A percentile compares a stretch with the other conserved stretches of the same genome.
Evolutionary conservation across 1,284 basidiomycete species (phyloP).

Genomic region (Leccinum subrobustum): DNA sequence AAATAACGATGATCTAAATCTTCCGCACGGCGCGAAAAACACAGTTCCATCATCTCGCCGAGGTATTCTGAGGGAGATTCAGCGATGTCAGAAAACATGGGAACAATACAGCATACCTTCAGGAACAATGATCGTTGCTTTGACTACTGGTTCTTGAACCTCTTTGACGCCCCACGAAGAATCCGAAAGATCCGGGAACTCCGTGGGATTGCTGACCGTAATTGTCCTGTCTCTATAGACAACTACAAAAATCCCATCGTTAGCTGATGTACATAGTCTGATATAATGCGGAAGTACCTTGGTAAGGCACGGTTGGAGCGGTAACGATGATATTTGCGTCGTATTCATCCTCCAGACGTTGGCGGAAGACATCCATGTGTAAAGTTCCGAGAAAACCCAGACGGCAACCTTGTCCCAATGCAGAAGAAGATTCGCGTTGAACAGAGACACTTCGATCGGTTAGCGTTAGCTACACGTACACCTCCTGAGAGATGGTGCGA

Average conservation of each 20-base stretch:
- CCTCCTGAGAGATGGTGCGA: slow-evolving; percentile 11
- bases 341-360: slow-evolving; percentile 96
- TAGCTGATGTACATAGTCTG: not conserved
- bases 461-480: slow-evolving; percentile 62
- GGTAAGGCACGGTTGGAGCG: slow-evolving; percentile 91
- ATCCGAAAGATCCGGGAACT: slow-evolving; percentile 84
- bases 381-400: slow-evolving; percentile 95
- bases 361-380: slow-evolving; percentile 97
- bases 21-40: slow-evolving; percentile 76
- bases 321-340: slow-evolving; percentile 89
- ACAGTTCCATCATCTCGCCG: slow-evolving; percentile 91
- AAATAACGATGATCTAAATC: slow-evolving; percentile 78
- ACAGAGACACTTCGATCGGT: slow-evolving; percentile 91
- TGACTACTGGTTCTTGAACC: slow-evolving; percentile 87
- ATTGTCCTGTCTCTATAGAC: slow-evolving; percentile 70
- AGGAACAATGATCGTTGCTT: slow-evolving; percentile 90
- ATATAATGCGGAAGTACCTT: slow-evolving; percentile 46
- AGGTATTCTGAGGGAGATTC: slow-evolving; percentile 61
- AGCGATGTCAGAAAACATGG: slow-evolving; percentile 4
- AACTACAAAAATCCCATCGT: slow-evolving; percentile 45
- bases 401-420: slow-evolving; percentile 93
- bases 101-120: slow-evolving; percentile 54
- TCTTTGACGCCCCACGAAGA: slow-evolving; percentile 62
- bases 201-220: slow-evolving; percentile 86
- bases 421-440: slow-evolving; percentile 91